Conservation (phyloP, 257 asterid species). For the Linderniella brevidens region DNA sequence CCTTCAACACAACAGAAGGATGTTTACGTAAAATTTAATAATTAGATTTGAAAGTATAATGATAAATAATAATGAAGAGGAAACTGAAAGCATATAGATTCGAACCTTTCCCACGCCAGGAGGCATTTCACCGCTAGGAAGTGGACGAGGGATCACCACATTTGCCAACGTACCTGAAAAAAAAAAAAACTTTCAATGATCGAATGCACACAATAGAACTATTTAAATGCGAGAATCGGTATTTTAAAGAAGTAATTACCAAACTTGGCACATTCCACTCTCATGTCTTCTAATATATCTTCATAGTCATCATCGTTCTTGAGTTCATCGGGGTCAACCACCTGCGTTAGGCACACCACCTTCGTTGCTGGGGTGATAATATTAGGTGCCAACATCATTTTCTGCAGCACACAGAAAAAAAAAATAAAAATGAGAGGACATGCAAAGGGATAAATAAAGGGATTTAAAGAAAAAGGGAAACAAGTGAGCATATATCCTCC, state of each 20-base stretch:
- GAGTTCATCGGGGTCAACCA: conserved; percentile 40
- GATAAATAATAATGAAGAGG: neutral
- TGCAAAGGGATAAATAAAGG: neutral
- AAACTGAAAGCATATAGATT: no score
- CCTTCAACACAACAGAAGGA: conserved; percentile 16
- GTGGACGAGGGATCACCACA: conserved; percentile 58
- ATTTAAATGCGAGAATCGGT: conserved; percentile 7
- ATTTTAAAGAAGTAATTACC: conserved; percentile 6
- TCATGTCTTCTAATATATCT: conserved; percentile 66
- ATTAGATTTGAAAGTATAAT: neutral
- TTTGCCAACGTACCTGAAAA: conserved; percentile 50
- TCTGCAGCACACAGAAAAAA: conserved; percentile 19
- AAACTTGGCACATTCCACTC: conserved; percentile 48
- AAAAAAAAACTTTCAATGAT: conserved; percentile 1
- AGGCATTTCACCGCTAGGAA: conserved; percentile 30
- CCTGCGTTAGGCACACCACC: conserved; percentile 49
- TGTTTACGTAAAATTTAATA: neutral
- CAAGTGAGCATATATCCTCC: no score
- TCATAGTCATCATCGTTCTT: conserved; percentile 41
- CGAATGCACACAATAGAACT: neutral
- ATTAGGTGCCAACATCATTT: conserved; percentile 33
- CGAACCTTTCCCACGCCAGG: conserved; percentile 83
- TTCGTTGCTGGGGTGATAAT: conserved; percentile 25
- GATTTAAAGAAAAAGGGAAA: no score
- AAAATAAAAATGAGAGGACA: neutral